phyloP scores from a whole-genome alignment of 768 basidiomycete species.

The Lactifluus piperatus region DNA sequence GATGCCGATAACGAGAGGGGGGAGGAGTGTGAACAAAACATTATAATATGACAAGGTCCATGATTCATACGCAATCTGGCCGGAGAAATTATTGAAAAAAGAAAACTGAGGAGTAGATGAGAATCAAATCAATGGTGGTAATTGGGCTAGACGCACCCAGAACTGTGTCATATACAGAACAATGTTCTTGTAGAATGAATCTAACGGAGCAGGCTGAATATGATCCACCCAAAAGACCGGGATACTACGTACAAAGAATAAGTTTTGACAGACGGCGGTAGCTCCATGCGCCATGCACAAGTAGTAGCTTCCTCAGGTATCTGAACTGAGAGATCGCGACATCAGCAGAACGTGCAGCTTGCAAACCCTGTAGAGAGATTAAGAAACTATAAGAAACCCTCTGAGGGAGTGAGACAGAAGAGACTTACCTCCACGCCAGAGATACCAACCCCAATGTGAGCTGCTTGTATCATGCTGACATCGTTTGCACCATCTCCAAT shows the following conservation, averaged over 20 bases:
- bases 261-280: conserved; percentile 92
- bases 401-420: not conserved
- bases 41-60: conserved; percentile 98
- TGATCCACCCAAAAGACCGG: conserved; percentile 5
- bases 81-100: conserved; percentile 99
- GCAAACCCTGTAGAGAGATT: conserved; percentile 57
- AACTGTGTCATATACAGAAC: conserved; percentile 97
- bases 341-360: conserved; percentile 97
- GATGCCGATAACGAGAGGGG: conserved; percentile 93
- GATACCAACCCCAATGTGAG: conserved; percentile 95
- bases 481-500: conserved; percentile 99
- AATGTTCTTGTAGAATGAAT: conserved; percentile 99
- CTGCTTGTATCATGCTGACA: conserved; percentile 99
- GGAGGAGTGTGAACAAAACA: conserved; percentile 90
- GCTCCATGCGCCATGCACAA: conserved; percentile 99
- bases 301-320: conserved; percentile 85
- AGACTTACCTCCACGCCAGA: conserved; percentile 82
- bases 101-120: conserved; percentile 58
- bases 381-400: not conserved
- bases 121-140: conserved; percentile 12
- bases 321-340: conserved; percentile 98
- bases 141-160: conserved; percentile 54
- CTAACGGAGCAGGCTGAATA: conserved; percentile 32
- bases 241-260: conserved; percentile 69
- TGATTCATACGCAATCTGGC: conserved; percentile 96